Evolutionary conservation across 2,329 filamentous ascomycete species (phyloP), one percentile per base, ranked within the genome.

Genomic region (Fusarium setosum): DNA sequence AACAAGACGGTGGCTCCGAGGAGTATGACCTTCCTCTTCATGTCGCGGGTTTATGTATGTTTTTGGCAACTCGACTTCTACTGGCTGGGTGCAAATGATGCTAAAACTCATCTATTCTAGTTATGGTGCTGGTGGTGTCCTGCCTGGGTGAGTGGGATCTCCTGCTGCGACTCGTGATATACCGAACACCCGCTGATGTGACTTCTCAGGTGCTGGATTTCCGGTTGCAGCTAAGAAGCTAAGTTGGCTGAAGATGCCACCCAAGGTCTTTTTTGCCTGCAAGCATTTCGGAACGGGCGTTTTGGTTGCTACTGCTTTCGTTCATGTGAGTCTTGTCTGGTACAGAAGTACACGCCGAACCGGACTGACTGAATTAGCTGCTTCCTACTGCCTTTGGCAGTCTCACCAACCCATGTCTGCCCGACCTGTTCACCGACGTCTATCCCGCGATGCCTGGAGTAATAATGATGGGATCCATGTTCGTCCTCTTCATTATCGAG

Each of bases 231-330:
- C 82, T 4, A 85, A 84, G 75, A 88, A 87, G 74, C 76, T 88
- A 67, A 83, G 76, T 54, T 86, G 84, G 83, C 76, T 89, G 71
- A 87, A 85, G 74, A 84, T 88, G 9, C 85, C 86, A 0, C 78
- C 83, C 2, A 83, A 81, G 65, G 72, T 86, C 29, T 88, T 89
- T 75, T 89, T 89, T 72, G 83, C 86, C 55, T 88, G 85, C 76
- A 89, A 89, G 68, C 86, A 89, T 69, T 90, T 90, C 64, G 88
- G 90, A 73, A 92, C 90, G 1, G 90, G 90, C 61, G 90, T 92
- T 17, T 80, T 92, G 34, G 86, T 92, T 57, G 90, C 90, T 23
- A 92, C 90, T 3, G 90, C 90, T 4, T 92, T 92, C 67, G 90
- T 92, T 18, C 90, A 92, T 82, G 82, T 88, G 70, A 68, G 82